These are phyloP conservation scores for Colletotrichum sansevieriae DNA, from an alignment of 2,329 filamentous ascomycete species.

Conservation along the genomic window DNA sequence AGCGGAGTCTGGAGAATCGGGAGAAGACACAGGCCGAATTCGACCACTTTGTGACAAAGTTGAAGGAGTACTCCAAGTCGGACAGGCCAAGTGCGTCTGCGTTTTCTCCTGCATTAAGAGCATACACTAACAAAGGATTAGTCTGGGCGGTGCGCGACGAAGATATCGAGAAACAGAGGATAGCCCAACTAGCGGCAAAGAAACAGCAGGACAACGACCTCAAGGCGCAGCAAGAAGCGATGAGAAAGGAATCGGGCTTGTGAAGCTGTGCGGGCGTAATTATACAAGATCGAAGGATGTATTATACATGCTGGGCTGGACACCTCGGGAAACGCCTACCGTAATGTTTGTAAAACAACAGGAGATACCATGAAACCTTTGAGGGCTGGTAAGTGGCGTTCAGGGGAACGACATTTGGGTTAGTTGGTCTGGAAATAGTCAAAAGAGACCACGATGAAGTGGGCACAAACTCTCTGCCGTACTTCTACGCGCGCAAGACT, in stretches of 20 bases:
- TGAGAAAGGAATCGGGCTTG: slow-evolving; percentile 63
- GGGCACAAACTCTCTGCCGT: not conserved
- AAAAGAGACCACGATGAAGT: not conserved
- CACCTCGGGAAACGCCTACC: slow-evolving; percentile 11
- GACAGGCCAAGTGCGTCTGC: slow-evolving; percentile 84
- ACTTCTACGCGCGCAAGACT: no score
- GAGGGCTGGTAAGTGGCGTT: slow-evolving; percentile 34
- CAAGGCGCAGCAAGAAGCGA: slow-evolving; percentile 59
- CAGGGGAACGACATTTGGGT: not conserved
- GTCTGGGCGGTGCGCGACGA: slow-evolving; percentile 67
- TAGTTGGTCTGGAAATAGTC: not conserved
- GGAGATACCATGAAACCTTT: slow-evolving; percentile 36
- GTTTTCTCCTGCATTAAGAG: not conserved
- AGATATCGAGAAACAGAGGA: slow-evolving; percentile 58
- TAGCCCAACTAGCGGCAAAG: slow-evolving; percentile 52
- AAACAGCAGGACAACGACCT: slow-evolving; percentile 57
- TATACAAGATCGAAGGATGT: not conserved
- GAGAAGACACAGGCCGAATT: slow-evolving; percentile 86
- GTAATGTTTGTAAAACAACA: slow-evolving; percentile 21
- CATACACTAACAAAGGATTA: slow-evolving; percentile 43
- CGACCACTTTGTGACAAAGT: slow-evolving; percentile 83
- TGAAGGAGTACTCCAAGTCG: slow-evolving; percentile 92
- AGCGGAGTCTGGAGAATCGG: slow-evolving; percentile 84
- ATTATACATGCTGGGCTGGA: slow-evolving; percentile 23
- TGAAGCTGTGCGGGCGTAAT: slow-evolving; percentile 34